phyloP scores from a whole-genome alignment of 2,329 filamentous ascomycete genomes.

The Nemania diffusa region DNA sequence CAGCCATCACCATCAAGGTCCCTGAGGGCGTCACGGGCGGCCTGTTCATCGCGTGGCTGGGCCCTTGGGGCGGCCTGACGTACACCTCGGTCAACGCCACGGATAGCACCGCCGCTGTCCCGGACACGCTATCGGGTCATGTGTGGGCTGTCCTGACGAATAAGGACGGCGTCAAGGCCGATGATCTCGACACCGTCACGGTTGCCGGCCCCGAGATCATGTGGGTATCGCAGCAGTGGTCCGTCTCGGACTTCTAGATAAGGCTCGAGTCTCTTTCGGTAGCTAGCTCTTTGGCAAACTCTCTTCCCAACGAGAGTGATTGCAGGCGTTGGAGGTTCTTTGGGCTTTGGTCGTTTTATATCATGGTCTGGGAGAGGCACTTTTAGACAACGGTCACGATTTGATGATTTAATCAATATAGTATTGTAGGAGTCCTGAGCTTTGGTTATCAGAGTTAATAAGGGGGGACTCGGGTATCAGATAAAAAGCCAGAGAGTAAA shows the following conservation, averaged over 20 bases:
- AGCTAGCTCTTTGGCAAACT: background rate
- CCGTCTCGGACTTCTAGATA: conserved; percentile 18
- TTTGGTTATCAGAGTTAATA: background rate
- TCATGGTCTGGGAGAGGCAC: background rate
- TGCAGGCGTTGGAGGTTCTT: conserved; percentile 13
- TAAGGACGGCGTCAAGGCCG: conserved; percentile 37
- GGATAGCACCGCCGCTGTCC: conserved; percentile 45
- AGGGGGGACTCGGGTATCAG: background rate
- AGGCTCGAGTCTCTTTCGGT: background rate
- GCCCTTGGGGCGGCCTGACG: conserved; percentile 50
- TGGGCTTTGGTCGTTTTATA: background rate
- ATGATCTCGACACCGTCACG: conserved; percentile 39
- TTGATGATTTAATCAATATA: conserved; percentile 10
- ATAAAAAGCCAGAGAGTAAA: background rate
- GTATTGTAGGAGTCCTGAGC: background rate
- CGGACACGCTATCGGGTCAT: conserved; percentile 49
- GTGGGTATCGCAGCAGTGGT: conserved; percentile 47
- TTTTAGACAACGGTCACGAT: conserved; percentile 8
- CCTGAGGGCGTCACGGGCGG: conserved; percentile 34
- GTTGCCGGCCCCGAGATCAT: conserved; percentile 52
- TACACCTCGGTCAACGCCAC: conserved; percentile 44
- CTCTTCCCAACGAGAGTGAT: background rate
- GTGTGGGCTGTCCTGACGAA: conserved; percentile 51
- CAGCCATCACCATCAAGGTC: conserved; percentile 42
- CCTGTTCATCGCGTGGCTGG: conserved; percentile 52